Conservation (phyloP, 257 asterid genomes). For the Nicotiana undulata region DNA sequence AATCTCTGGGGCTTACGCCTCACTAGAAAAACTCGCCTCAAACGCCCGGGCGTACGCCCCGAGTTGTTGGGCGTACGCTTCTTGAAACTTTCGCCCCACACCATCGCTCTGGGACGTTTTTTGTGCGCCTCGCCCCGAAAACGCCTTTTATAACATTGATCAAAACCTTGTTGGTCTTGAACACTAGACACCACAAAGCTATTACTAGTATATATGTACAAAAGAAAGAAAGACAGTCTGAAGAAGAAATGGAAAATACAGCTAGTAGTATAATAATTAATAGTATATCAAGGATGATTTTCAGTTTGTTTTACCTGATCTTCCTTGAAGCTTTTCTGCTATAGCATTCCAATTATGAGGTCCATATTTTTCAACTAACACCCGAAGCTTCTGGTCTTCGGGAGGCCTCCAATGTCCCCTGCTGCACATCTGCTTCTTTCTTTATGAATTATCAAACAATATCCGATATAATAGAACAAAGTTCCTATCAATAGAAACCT, state of each 20-base stretch:
- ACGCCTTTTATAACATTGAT: too few species aligned
- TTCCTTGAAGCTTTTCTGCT: constrained; percentile 40
- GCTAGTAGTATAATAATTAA: too few species aligned
- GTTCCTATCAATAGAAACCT: not conserved
- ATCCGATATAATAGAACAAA: not conserved
- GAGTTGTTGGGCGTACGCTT: too few species aligned
- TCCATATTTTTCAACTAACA: constrained; percentile 42
- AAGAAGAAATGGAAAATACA: not conserved
- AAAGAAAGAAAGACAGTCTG: not conserved
- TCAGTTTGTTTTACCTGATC: constrained; percentile 38
- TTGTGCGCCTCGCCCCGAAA: too few species aligned
- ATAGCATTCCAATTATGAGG: constrained; percentile 63
- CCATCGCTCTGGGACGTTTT: too few species aligned
- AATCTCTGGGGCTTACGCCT: too few species aligned
- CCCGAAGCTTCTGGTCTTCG: constrained; percentile 42
- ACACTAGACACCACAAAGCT: not conserved
- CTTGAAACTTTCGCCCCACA: too few species aligned
- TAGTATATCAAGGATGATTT: not conserved
- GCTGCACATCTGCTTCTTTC: constrained; percentile 5
- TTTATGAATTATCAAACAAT: not conserved
- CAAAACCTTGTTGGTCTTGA: too few species aligned
- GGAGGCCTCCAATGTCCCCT: constrained; percentile 61
- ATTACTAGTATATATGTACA: not conserved
- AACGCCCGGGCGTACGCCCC: too few species aligned
- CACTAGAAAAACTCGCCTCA: too few species aligned